Base-by-base conservation (phyloP, 2,329 filamentous ascomycete genomes). In the Xylariaceae sp. region DNA sequence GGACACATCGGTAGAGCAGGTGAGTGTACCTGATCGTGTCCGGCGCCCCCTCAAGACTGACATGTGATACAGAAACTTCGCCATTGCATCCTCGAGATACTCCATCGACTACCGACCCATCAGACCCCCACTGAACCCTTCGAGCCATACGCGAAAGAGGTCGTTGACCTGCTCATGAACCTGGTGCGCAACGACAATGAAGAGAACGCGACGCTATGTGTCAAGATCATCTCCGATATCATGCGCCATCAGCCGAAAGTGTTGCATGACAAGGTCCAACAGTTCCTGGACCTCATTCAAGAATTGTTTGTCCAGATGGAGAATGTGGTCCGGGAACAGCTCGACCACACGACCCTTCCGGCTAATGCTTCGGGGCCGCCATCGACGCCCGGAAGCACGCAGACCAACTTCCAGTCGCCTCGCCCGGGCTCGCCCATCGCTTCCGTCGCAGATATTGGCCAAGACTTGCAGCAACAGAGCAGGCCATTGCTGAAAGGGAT, bases 221-320 rank as follows among this genome's bases (percentile, higher is more conserved):
- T 99, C 67, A 98, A 98, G 71, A 94, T 90, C 11, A 88, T 94
- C 36, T 96, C 95, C 70, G 92, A 99, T 59, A 83, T 97, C 49
- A 88, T 94, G 74, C 82, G 92, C 34, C 88, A 95, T 59, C 90
- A 97, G 63, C 78, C 83, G 41, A 94, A 90, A 66, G 81, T 83
- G 17, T 79, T 96, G 6, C 63, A 65, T 29, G 74, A 77, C 41
- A 88, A 86, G 59, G 89, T 96, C 3, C 90, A 97, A 61, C 76
- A 81, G 2, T 98, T 98, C 61, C 68, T 99, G 43, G 81, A 83
- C 39, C 72, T 99, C 26, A 97, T 99, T 34, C 84, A 94, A 57
- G 88, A 97, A 59, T 83, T 98, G 60, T 98, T 99, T 55, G 82
- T 94, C 61, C 85, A 88, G 53, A 94, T 96, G 82, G 87, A 94